phyloP scores from a whole-genome alignment of 768 basidiomycete genomes.

The Heimioporus sp. region DNA sequence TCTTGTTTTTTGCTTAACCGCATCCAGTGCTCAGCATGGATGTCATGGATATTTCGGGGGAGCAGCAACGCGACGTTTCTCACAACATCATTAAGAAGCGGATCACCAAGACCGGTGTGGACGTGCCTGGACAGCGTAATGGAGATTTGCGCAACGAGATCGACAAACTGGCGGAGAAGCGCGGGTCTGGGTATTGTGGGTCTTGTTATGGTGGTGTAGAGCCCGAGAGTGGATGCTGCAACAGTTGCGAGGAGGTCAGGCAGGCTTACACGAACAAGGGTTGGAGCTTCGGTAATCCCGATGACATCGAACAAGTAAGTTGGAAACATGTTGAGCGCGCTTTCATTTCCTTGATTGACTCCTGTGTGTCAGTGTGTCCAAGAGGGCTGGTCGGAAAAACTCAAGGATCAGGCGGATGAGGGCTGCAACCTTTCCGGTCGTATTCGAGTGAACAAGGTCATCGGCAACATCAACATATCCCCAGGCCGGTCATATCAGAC shows the following conservation, averaged over 20 bases:
- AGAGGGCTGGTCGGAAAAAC: constrained; percentile 94
- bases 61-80: constrained; percentile 86
- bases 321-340: not conserved
- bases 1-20: no score
- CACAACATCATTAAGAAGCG: constrained; percentile 89
- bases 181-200: constrained; percentile 76
- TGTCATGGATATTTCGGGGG: constrained; percentile 97
- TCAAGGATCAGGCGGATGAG: constrained; percentile 88
- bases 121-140: constrained; percentile 53
- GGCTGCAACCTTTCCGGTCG: constrained; percentile 93
- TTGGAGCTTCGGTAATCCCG: constrained; percentile 93
- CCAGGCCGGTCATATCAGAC: constrained; percentile 95
- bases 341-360: not conserved
- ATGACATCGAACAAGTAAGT: constrained; percentile 87
- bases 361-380: constrained; percentile 64
- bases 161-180: constrained; percentile 68
- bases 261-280: constrained; percentile 87
- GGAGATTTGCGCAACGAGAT: constrained; percentile 83
- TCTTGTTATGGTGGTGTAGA: constrained; percentile 91
- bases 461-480: constrained; percentile 93
- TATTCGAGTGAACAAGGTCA: constrained; percentile 94
- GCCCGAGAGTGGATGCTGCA: constrained; percentile 84
- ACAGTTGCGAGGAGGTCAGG: constrained; percentile 93
- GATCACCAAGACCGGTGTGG: constrained; percentile 54
- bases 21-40: constrained; percentile 86